Evolutionary conservation across 345 rosid species (phyloP), one percentile per base, ranked within the genome.

Genomic region (Sonneratia alba): DNA sequence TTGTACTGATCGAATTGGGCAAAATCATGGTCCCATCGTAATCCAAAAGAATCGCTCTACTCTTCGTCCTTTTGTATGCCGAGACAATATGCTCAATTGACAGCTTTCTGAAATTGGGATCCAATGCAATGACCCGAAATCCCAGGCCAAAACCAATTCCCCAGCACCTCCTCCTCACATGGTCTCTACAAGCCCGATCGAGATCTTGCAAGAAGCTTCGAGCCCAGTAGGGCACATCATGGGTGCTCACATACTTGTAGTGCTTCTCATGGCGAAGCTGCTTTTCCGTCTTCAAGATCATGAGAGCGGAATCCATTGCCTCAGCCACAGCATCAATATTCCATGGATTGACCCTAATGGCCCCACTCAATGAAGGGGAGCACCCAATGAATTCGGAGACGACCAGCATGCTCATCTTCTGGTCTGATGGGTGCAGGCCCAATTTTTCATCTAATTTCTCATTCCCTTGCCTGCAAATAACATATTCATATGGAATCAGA

Each of bases 321-420:
- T 91, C 93, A 55, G 98, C 78, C 63, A 93, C 97, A 16, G 93
- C 82, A 83, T 93, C 98, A 0, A 87, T 87, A 74, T 91, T 93
- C 98, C 98, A 93, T 0, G 98, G 98, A 71, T 93, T 93, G 65
- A 93, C 98, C 67, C 98, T 83, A 69, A 91, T 91, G 67, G 98
- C 93, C 4, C 98, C 98, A 47, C 96, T 89, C 69, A 93, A 66
- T 1, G 97, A 93, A 36, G 98, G 98, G 51, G 98, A 91, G 80
- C 97, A 93, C 42, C 97, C 98, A n/a, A 93, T 85, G 74, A 93
- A 93, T 80, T 93, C 98, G 19, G 98, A 93, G 37, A 93, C 86
- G 59, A 93, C 98, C 12, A 93, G 86, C 98, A 93, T 93, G 80
- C 98, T 93, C 83, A 81, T 89, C 84, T 87, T 91, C 22, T 75